Evolutionary conservation across 2,329 filamentous ascomycete species (phyloP).

Genomic region (Teratosphaeria pseudoeucalypti): DNA sequence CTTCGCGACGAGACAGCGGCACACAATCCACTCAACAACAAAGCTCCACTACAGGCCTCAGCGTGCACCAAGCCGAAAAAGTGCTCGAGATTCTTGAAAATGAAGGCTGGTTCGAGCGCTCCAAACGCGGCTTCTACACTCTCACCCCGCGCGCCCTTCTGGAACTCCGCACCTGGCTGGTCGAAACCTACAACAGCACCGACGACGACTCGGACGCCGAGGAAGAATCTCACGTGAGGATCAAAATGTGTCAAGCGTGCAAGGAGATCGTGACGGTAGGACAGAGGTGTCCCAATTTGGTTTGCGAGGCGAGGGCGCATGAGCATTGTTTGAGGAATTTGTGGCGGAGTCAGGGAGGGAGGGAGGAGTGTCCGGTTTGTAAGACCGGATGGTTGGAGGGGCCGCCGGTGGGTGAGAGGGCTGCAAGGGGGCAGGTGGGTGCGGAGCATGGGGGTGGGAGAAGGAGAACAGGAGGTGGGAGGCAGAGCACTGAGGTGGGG

Average conservation of each 20-base stretch:
- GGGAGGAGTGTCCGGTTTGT: constrained; percentile 53
- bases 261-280: constrained; percentile 81
- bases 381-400: constrained; percentile 42
- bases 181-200: constrained; percentile 80
- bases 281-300: constrained; percentile 59
- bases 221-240: constrained; percentile 48
- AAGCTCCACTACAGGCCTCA: constrained; percentile 42
- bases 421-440: constrained; percentile 16
- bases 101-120: constrained; percentile 79
- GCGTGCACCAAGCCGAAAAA: constrained; percentile 65
- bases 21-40: constrained; percentile 14
- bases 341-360: constrained; percentile 53
- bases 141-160: constrained; percentile 69
- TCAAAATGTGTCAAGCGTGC: constrained; percentile 83
- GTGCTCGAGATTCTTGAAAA: constrained; percentile 60
- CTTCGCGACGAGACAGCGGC: neutral
- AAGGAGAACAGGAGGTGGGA: constrained; percentile 7
- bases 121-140: constrained; percentile 59
- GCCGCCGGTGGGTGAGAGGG: constrained; percentile 44
- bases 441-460: constrained; percentile 3
- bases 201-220: constrained; percentile 35
- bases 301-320: constrained; percentile 64
- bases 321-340: constrained; percentile 64
- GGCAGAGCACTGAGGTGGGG: neutral
- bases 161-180: constrained; percentile 73